A percentile compares a stretch with the other conserved stretches of the same genome.
Evolutionary conservation across 2,329 filamentous ascomycete species (phyloP).

Genomic region (Ceratocystis smalleyi): DNA sequence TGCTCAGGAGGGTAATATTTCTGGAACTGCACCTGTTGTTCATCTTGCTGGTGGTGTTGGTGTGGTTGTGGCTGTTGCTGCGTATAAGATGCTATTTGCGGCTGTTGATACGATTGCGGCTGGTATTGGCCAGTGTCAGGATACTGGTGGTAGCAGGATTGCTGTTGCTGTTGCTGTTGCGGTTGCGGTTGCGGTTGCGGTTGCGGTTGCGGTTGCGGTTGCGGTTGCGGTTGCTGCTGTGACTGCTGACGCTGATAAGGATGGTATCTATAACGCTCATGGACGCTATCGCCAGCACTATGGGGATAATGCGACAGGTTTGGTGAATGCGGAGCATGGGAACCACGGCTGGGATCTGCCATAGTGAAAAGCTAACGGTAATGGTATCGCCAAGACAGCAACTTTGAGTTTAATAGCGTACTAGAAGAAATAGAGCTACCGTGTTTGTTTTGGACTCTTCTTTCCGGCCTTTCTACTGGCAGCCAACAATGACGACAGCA

Average conservation of each 20-base stretch:
- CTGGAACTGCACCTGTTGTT: constrained; percentile 3
- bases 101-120: background rate
- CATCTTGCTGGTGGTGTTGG: background rate
- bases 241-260: constrained; percentile 4
- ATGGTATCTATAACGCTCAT: background rate
- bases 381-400: background rate
- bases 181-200: background rate
- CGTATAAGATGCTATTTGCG: background rate
- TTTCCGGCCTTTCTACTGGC: background rate
- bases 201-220: background rate
- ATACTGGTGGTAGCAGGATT: background rate
- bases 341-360: constrained; percentile 1
- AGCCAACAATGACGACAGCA: background rate
- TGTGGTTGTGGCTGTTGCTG: background rate
- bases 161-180: background rate
- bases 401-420: background rate
- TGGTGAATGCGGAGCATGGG: background rate
- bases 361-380: background rate
- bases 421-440: background rate
- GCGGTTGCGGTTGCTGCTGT: background rate
- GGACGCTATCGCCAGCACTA: background rate
- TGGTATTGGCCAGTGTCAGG: background rate
- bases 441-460: background rate
- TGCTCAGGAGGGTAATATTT: constrained; percentile 19
- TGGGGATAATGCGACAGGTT: background rate